Evolutionary conservation across 352 stramenopile species (phyloP).

Genomic region (Peronosclerospora sorghi): DNA sequence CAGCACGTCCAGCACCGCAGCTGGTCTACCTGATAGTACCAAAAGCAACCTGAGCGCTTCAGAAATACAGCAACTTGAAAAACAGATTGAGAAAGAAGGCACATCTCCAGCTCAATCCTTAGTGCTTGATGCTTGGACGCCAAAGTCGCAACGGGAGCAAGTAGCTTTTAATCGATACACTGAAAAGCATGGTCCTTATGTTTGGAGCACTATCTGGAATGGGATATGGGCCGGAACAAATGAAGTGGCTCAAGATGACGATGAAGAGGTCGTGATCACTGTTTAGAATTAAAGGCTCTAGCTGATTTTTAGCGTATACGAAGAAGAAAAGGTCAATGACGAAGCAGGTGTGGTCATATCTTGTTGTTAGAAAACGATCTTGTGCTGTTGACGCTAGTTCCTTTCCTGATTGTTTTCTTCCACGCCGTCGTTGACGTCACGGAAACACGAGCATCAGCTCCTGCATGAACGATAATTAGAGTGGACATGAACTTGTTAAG

Average conservation of each 20-base stretch:
- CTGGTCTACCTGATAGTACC: conserved; percentile 11
- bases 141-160: conserved; percentile 27
- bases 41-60: conserved; percentile 12
- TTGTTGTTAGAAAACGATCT: too few species aligned
- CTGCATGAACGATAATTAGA: too few species aligned
- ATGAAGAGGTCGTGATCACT: conserved; percentile 77
- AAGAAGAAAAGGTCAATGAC: too few species aligned
- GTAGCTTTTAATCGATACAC: conserved; percentile 19
- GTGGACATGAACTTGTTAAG: too few species aligned
- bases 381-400: too few species aligned
- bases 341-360: too few species aligned
- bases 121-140: conserved; percentile 31
- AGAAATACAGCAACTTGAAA: conserved; percentile 11
- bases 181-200: conserved; percentile 23
- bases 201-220: conserved; percentile 41
- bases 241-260: conserved; percentile 24
- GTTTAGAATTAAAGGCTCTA: conserved; percentile 29
- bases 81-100: conserved; percentile 11
- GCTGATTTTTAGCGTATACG: too few species aligned
- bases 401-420: too few species aligned
- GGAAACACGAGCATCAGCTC: too few species aligned
- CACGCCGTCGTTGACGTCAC: too few species aligned
- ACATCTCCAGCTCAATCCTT: conserved; percentile 18
- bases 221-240: conserved; percentile 36
- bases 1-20: conserved; percentile 9